Evolutionary conservation across 2,329 filamentous ascomycete species (phyloP).

Genomic region (Cladophialophora yegresii): DNA sequence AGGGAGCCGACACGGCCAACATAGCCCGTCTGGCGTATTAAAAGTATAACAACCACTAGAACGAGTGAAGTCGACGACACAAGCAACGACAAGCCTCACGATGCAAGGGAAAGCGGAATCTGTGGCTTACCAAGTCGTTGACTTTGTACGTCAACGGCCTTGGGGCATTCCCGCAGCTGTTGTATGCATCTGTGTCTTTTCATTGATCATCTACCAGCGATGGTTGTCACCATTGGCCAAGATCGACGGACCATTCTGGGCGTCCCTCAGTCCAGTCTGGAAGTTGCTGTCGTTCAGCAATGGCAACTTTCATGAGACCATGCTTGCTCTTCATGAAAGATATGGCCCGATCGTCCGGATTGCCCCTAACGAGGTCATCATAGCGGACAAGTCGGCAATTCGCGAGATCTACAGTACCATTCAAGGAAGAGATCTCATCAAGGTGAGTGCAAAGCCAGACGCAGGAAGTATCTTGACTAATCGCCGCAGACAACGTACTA

Average conservation of each 20-base stretch:
- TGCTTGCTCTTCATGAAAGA: conserved; percentile 9
- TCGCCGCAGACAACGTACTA: background rate
- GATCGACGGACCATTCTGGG: background rate
- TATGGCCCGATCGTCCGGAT: conserved; percentile 11
- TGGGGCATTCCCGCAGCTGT: background rate
- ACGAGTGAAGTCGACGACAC: background rate
- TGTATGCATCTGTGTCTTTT: background rate
- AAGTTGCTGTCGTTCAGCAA: conserved; percentile 8
- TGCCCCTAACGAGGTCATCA: conserved; percentile 9
- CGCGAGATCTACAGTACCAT: background rate
- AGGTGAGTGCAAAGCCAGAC: background rate
- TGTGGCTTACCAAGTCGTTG: background rate
- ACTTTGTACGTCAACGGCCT: background rate
- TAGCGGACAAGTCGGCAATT: background rate
- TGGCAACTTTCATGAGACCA: conserved; percentile 14
- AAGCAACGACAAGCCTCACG: background rate
- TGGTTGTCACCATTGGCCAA: background rate
- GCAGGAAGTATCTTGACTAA: background rate
- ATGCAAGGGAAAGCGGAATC: background rate
- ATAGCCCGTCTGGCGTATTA: background rate
- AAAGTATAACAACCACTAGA: background rate
- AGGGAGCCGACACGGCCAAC: background rate
- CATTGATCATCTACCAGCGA: background rate
- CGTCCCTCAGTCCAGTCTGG: conserved; percentile 21
- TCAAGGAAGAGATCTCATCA: background rate